Evolutionary conservation across 805 yeast species (phyloP).

Genomic region (Zygotorulaspora sp.): DNA sequence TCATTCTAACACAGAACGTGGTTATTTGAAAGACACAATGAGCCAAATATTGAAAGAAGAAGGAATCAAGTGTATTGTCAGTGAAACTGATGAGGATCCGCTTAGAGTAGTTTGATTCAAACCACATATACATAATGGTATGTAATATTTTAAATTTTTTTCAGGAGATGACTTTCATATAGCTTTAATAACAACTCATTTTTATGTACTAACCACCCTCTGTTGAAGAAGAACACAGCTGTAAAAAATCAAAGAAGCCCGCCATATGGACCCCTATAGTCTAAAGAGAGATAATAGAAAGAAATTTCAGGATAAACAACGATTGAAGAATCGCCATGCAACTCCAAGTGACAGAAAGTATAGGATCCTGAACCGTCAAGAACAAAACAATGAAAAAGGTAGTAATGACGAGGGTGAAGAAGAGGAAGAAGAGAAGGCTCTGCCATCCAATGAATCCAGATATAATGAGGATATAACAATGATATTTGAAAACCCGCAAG

Average conservation of each 20-base stretch:
- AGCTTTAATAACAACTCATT: too few species aligned
- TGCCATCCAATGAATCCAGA: conserved; percentile 23
- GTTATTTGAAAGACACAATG: conserved; percentile 57
- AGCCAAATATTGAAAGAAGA: conserved; percentile 43
- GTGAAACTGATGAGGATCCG: conserved; percentile 65
- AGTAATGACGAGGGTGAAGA: conserved; percentile 13
- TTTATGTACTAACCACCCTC: too few species aligned
- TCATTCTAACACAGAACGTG: conserved; percentile 91
- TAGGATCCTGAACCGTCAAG: conserved; percentile 22
- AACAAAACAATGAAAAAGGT: conserved; percentile 22
- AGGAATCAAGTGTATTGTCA: conserved; percentile 45
- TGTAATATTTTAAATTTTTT: conserved; percentile 1
- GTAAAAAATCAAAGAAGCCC: too few species aligned
- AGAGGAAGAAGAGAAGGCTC: conserved; percentile 14
- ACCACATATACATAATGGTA: conserved; percentile 3
- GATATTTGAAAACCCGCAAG: conserved; percentile 12
- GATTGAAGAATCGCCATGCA: conserved; percentile 37
- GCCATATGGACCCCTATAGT: conserved; percentile 31
- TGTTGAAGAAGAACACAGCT: too few species aligned
- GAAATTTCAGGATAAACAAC: conserved; percentile 40
- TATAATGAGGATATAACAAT: conserved; percentile 22
- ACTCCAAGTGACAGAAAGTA: conserved; percentile 38
- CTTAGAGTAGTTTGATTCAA: conserved; percentile 30
- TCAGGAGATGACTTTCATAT: background rate
- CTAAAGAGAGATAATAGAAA: conserved; percentile 40